Evolutionary conservation across 2,329 filamentous ascomycete species (phyloP).

Genomic region (Zasmidium angulare): DNA sequence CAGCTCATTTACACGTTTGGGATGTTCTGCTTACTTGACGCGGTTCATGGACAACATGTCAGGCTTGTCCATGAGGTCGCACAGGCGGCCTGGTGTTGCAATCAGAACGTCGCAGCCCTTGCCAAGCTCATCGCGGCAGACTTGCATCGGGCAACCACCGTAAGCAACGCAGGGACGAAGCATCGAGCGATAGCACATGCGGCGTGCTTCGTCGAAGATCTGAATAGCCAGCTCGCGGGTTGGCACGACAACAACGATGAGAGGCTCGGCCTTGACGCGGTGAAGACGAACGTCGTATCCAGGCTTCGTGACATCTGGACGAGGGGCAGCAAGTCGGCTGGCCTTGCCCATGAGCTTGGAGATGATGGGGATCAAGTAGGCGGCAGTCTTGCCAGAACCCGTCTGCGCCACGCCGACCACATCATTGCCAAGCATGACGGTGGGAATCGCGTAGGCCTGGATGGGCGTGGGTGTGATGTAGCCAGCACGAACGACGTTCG

Average conservation of each 20-base stretch:
- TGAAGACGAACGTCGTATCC: conserved; percentile 54
- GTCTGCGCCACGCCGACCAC: conserved; percentile 90
- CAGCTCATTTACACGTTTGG: not conserved
- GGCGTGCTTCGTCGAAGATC: conserved; percentile 91
- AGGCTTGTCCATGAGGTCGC: conserved; percentile 76
- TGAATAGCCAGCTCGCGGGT: conserved; percentile 89
- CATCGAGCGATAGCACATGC: conserved; percentile 93
- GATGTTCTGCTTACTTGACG: conserved; percentile 63
- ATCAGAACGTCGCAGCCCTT: conserved; percentile 89
- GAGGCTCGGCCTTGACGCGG: conserved; percentile 72
- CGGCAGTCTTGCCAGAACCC: conserved; percentile 97
- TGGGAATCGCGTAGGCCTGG: conserved; percentile 79
- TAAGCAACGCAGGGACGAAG: conserved; percentile 88
- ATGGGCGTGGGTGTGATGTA: conserved; percentile 80
- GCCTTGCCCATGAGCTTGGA: conserved; percentile 95
- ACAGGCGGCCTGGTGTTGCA: conserved; percentile 80
- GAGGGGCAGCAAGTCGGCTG: conserved; percentile 77
- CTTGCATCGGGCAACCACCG: conserved; percentile 71
- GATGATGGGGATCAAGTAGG: conserved; percentile 84
- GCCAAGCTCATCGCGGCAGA: conserved; percentile 70
- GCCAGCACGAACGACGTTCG: conserved; percentile 72
- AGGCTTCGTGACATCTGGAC: conserved; percentile 56
- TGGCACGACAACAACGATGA: conserved; percentile 82
- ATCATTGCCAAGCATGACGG: conserved; percentile 74
- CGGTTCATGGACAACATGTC: conserved; percentile 70